Base-by-base conservation (phyloP, 176 grass and related monocot genomes). In the Phyllostachys edulis region DNA sequence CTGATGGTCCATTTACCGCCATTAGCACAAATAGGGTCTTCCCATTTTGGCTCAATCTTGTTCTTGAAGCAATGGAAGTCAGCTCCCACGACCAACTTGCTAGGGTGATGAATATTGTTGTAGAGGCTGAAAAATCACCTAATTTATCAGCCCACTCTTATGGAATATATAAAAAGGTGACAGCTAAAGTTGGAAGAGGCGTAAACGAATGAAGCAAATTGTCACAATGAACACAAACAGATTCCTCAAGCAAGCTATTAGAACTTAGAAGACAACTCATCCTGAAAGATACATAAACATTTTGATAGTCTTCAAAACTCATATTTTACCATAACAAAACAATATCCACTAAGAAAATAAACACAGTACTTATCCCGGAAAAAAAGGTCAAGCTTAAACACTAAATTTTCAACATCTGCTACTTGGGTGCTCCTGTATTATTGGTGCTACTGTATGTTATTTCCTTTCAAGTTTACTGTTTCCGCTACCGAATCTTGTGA, bases 1-100 rank as follows among this genome's bases (percentile, higher is more conserved):
- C 14, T 94, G 86, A 98, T 89, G 26, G 93, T 98, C 96, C 96
- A 98, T 89, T 92, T 95, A 40, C 96, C 96, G 1, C 96, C 96
- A 92, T 98, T 94, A 63, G 93, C 87, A 82, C 96, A 98, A 36
- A 98, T 71, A 18, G 96, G 96, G 26, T 98, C 96, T 89, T 98
- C 96, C 96, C 96, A 98, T 85, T 98, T 98, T 20, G 96, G 96
- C 27, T 95, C 96, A 67, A 98, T 95, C 74, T 98, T 98, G 21
- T 92, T 6, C 46, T 95, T 98, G 78, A 98, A 98, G 87, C 92
- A 98, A 69, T 98, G 96, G 68, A 98, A 86, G 78, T 98, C 96
- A 26, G 96, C 91, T 75, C 91, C 83, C 51, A 80, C 17, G 6
- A 27, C 54, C 82, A 98, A 78, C 74, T 98, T 98, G 87, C 93